Base-by-base conservation (phyloP, 257 asterid genomes). In the Euphrasia confusa region DNA sequence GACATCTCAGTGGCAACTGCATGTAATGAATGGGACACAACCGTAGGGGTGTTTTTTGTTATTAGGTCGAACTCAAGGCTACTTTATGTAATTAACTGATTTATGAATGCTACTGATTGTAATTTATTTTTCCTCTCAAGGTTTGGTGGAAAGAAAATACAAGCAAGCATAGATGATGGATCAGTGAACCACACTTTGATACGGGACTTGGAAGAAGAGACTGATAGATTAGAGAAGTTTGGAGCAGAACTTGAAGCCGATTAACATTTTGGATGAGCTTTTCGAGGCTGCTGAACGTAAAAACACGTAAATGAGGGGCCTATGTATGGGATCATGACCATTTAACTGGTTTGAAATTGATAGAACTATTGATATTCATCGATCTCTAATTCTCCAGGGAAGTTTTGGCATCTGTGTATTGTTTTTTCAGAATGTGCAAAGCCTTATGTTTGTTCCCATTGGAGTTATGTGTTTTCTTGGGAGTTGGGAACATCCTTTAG, bases 171-270 rank as follows among this genome's bases (percentile, higher is more conserved):
- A 77, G 98, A 91, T 44, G 95, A 91, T 62, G 98, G 96, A 55
- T 74, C 83, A 11, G 72, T 91, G 13, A 89, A 88, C 78, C 96
- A 91, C 73, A 68, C 95, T 74, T 71, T 70, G 72, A 70, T 88
- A 21, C 90, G 98, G 15, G 96, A 91, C 70, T 65, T 85, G 82
- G 90, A 86, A 10, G 98, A 74, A 50, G 98, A 91, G 74, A 85
- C 98, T 1, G 90, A 81, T 64, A 81, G 95, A 63, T 71, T 91
- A 78, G 96, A 91, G 81, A 76, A 76, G 77, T 88, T 86, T 54
- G 96, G 98, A 54, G 87, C 94, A 26, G 96, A 91, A 71, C 98
- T 91, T 33, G 98, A 91, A 79, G 77, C 80, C 10, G 94, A 76
- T 47, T 18, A 33, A 52, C 13, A 17, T 21, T 2, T 49, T 7